phyloP scores from a whole-genome alignment of 2,329 filamentous ascomycete genomes.

The Colletotrichum limetticola region DNA sequence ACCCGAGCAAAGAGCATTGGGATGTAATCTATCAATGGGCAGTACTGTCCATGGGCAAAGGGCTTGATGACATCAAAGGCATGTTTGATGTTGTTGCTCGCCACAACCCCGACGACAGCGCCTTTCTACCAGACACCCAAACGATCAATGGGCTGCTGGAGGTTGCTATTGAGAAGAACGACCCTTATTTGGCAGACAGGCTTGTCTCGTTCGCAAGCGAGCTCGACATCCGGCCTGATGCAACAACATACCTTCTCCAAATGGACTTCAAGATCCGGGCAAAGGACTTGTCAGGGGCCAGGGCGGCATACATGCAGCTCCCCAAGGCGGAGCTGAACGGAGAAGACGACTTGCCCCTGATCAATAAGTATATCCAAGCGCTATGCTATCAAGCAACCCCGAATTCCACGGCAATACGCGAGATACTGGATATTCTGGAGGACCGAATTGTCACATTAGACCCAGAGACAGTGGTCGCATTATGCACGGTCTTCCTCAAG shows the following conservation, averaged over 20 bases:
- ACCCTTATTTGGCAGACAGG: constrained; percentile 78
- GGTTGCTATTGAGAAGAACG: constrained; percentile 75
- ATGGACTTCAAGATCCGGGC: constrained; percentile 81
- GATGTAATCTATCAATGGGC: constrained; percentile 82
- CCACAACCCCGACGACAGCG: constrained; percentile 56
- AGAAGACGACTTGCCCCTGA: constrained; percentile 68
- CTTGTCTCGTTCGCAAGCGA: constrained; percentile 75
- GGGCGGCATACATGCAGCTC: constrained; percentile 72
- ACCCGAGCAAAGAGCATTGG: constrained; percentile 68
- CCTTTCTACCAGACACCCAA: constrained; percentile 68
- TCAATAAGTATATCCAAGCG: constrained; percentile 79
- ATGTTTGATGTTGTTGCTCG: constrained; percentile 77
- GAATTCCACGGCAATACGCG: constrained; percentile 77
- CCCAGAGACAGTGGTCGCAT: constrained; percentile 76
- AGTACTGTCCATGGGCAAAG: constrained; percentile 74
- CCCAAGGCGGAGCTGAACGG: constrained; percentile 60
- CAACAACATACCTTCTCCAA: constrained; percentile 77
- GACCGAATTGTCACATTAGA: constrained; percentile 76
- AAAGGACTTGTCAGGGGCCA: constrained; percentile 77
- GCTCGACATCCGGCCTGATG: constrained; percentile 73
- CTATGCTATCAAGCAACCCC: constrained; percentile 70
- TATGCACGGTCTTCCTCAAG: constrained; percentile 80
- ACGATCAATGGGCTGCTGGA: constrained; percentile 83
- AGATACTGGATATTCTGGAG: constrained; percentile 79
- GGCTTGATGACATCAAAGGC: constrained; percentile 76